Percentiles rank a stretch among this genome's conserved stretches.
These are phyloP conservation scores for Triticum timopheevii DNA, from an alignment of 176 grass and related monocot genomes.

Conservation along the genomic window DNA sequence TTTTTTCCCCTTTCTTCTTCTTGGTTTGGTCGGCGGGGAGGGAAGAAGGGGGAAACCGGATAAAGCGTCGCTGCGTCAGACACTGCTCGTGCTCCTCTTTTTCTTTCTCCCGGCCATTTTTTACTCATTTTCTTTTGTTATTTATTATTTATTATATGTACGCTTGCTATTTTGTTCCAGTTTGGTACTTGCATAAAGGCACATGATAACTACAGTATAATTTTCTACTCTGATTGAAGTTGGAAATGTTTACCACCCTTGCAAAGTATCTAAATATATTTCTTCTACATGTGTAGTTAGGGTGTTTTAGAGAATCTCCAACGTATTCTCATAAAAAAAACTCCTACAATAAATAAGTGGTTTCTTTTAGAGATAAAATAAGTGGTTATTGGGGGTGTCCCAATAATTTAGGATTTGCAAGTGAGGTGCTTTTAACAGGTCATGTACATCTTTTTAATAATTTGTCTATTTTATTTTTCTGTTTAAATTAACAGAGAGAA, in stretches of 20 bases:
- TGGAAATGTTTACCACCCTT: not conserved
- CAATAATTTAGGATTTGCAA: too few relatives aligned
- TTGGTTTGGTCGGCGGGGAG: not conserved
- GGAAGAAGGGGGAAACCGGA: not conserved
- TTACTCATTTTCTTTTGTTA: not conserved
- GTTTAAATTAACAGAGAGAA: too few relatives aligned
- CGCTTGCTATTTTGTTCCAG: not conserved
- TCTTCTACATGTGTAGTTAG: too few relatives aligned
- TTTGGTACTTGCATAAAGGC: not conserved
- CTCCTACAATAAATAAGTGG: too few relatives aligned
- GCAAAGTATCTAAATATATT: too few relatives aligned
- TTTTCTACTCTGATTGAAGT: not conserved
- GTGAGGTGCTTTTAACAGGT: too few relatives aligned
- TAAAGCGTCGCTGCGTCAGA: slow-evolving; percentile 1
- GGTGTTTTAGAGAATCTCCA: too few relatives aligned
- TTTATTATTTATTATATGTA: not conserved
- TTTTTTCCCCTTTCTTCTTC: not conserved
- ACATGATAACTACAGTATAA: not conserved
- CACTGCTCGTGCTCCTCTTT: not conserved
- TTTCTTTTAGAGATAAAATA: too few relatives aligned
- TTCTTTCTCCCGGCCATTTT: not conserved
- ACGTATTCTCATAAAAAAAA: too few relatives aligned
- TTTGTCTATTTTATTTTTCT: too few relatives aligned
- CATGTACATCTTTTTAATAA: too few relatives aligned
- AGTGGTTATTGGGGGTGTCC: too few relatives aligned